phyloP scores from a whole-genome alignment of 78 protist species.

The Planoprotostelium fungivorum region DNA sequence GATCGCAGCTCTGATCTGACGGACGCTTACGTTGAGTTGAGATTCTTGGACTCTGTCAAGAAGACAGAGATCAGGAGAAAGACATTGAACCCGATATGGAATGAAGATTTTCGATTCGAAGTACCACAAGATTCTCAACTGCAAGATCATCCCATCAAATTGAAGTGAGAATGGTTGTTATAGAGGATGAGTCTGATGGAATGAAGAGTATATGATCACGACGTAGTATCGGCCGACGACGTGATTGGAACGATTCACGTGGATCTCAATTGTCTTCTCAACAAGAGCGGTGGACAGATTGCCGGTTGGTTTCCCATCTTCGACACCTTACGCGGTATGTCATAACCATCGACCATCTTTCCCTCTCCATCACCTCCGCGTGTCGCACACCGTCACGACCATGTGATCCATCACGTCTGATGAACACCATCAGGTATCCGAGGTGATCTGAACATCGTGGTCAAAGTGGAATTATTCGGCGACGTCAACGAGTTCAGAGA shows the following conservation, averaged over 20 bases:
- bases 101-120: constrained; percentile 73
- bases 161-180: constrained; percentile 29
- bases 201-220: constrained; percentile 86
- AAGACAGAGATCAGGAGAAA: constrained; percentile 60
- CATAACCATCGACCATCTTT: neutral
- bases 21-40: constrained; percentile 89
- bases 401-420: too few relatives aligned
- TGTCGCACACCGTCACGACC: too few relatives aligned
- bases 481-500: constrained; percentile 74
- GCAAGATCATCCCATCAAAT: constrained; percentile 82
- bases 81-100: constrained; percentile 83
- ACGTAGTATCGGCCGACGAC: constrained; percentile 75
- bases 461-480: constrained; percentile 62
- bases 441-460: constrained; percentile 77
- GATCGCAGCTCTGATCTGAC: constrained; percentile 73
- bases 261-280: constrained; percentile 55
- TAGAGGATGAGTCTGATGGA: neutral
- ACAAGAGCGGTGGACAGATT: constrained; percentile 68
- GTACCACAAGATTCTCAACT: constrained; percentile 67
- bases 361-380: too few relatives aligned
- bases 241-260: constrained; percentile 83
- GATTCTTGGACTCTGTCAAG: constrained; percentile 28
- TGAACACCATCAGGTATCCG: constrained; percentile 32
- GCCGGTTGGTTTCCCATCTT: constrained; percentile 89
- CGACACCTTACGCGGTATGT: constrained; percentile 80